A percentile compares a stretch with the other conserved stretches of the same genome.
Conservation (phyloP, 805 yeast genomes). For the Citeromyces nyonsensis region DNA sequence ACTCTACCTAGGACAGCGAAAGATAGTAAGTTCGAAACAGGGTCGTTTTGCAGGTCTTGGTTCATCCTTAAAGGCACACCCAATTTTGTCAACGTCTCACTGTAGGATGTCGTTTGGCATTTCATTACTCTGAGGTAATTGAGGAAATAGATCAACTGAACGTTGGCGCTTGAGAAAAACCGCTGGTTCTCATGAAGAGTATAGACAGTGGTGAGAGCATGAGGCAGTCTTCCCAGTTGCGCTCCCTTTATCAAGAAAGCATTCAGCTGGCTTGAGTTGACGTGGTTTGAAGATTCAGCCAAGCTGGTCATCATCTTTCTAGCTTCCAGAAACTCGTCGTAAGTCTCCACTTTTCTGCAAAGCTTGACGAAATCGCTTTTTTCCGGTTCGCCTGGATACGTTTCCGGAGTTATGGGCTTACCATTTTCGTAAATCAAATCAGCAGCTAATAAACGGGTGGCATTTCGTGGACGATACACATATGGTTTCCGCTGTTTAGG, state of each 20-base stretch:
- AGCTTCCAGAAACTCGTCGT: slow-evolving; percentile 4
- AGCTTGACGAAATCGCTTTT: slow-evolving; percentile 3
- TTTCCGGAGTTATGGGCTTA: slow-evolving; percentile 5
- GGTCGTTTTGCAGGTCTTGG: not conserved
- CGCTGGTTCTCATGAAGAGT: not conserved
- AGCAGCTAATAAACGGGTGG: slow-evolving; percentile 4
- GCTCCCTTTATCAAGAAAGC: slow-evolving; percentile 1
- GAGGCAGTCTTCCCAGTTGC: slow-evolving; percentile 2
- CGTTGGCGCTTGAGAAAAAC: slow-evolving; percentile 1
- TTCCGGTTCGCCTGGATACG: slow-evolving; percentile 2
- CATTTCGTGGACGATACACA: slow-evolving; percentile 5
- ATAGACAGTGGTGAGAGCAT: slow-evolving; percentile 1
- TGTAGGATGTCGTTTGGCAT: too few relatives aligned
- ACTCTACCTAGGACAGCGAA: not conserved
- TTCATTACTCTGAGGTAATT: slow-evolving; percentile 1
- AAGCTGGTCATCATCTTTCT: not conserved
- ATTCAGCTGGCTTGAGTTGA: slow-evolving; percentile 1
- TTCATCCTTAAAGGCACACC: too few relatives aligned
- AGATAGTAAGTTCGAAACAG: not conserved
- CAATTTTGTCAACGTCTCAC: too few relatives aligned
- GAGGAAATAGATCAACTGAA: slow-evolving; percentile 1
- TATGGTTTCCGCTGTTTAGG: slow-evolving; percentile 3
- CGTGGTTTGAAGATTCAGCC: slow-evolving; percentile 1
- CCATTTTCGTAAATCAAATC: slow-evolving; percentile 5
- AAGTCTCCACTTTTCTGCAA: slow-evolving; percentile 2